phyloP scores from a whole-genome alignment of 495 filamentous ascomycete genomes.

The Apiosordaria backusii region DNA sequence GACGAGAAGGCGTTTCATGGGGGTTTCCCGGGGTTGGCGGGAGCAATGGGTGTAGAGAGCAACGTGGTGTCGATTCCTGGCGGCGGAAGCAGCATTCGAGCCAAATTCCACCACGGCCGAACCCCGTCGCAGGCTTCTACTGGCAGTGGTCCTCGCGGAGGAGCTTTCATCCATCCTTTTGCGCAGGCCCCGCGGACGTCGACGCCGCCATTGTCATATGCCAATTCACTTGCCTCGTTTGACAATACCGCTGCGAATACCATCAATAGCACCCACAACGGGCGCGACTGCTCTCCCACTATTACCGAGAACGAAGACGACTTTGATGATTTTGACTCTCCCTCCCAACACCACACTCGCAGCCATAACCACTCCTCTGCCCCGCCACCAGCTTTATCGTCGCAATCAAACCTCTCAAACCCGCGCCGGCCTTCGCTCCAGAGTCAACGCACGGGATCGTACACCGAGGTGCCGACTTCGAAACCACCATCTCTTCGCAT shows the following conservation, averaged over 20 bases:
- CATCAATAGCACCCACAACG: slow-evolving; percentile 5
- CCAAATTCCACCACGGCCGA: slow-evolving; percentile 46
- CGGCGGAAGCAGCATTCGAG: slow-evolving; percentile 19
- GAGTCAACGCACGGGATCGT: slow-evolving; percentile 43
- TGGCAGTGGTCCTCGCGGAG: slow-evolving; percentile 38
- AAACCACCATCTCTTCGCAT: slow-evolving; percentile 40
- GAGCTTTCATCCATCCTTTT: slow-evolving; percentile 54
- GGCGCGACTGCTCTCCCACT: slow-evolving; percentile 43
- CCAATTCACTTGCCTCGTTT: slow-evolving; percentile 48
- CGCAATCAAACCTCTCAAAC: slow-evolving; percentile 25
- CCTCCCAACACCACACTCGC: slow-evolving; percentile 25
- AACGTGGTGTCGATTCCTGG: slow-evolving; percentile 1
- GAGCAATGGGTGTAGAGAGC: slow-evolving; percentile 11
- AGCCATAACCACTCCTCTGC: slow-evolving; percentile 8
- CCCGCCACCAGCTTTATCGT: slow-evolving; percentile 6
- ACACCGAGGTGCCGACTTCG: slow-evolving; percentile 34
- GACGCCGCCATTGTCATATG: slow-evolving; percentile 53
- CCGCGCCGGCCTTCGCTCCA: slow-evolving; percentile 37
- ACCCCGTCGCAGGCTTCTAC: slow-evolving; percentile 51
- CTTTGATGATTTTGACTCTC: slow-evolving; percentile 31
- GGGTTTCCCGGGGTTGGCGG: slow-evolving; percentile 16
- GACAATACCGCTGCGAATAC: slow-evolving; percentile 27
- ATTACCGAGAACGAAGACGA: slow-evolving; percentile 51
- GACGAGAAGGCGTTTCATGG: neutral
- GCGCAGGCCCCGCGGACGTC: slow-evolving; percentile 55